Percentiles rank a stretch among this genome's conserved stretches.
Evolutionary conservation across 73 alveolate species (phyloP).

Genomic region (Blepharisma stoltei): DNA sequence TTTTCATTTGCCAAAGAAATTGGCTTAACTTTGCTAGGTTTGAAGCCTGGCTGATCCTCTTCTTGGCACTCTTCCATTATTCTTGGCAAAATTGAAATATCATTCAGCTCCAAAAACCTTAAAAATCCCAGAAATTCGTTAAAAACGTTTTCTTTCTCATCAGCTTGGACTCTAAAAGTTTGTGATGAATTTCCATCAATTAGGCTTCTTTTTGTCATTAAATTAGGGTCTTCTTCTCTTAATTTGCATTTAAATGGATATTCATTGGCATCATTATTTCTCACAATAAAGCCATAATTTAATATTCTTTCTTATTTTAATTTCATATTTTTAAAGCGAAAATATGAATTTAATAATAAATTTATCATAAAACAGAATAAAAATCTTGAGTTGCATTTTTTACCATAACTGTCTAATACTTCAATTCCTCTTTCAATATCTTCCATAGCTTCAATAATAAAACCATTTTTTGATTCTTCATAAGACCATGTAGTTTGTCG

Average conservation of each 20-base stretch:
- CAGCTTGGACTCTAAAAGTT: slow-evolving; percentile 58
- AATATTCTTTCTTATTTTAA: no score
- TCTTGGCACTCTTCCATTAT: slow-evolving; percentile 26
- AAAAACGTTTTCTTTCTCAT: slow-evolving; percentile 1
- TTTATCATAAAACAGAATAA: no score
- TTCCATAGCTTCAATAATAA: slow-evolving; percentile 87
- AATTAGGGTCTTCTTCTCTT: slow-evolving; percentile 62
- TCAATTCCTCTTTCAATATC: slow-evolving; percentile 77
- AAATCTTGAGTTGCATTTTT: slow-evolving; percentile 91
- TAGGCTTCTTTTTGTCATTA: neutral
- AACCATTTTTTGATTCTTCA: slow-evolving; percentile 81
- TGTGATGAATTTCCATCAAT: slow-evolving; percentile 28
- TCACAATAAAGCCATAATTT: slow-evolving; percentile 90
- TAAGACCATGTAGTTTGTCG: slow-evolving; percentile 91
- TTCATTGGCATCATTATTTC: slow-evolving; percentile 90
- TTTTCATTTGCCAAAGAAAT: slow-evolving; percentile 57
- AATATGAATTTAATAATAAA: no score
- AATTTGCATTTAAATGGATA: slow-evolving; percentile 67
- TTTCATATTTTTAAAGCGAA: no score
- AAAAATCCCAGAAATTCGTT: slow-evolving; percentile 57
- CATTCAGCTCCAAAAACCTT: slow-evolving; percentile 38
- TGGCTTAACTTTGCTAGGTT: slow-evolving; percentile 61
- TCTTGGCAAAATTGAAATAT: slow-evolving; percentile 30
- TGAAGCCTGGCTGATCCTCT: slow-evolving; percentile 36
- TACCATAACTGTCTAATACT: slow-evolving; percentile 93